Evolutionary conservation across 2,329 filamentous ascomycete species (phyloP), one percentile per base, ranked within the genome.

Genomic region (Thermomyces lanuginosus): DNA sequence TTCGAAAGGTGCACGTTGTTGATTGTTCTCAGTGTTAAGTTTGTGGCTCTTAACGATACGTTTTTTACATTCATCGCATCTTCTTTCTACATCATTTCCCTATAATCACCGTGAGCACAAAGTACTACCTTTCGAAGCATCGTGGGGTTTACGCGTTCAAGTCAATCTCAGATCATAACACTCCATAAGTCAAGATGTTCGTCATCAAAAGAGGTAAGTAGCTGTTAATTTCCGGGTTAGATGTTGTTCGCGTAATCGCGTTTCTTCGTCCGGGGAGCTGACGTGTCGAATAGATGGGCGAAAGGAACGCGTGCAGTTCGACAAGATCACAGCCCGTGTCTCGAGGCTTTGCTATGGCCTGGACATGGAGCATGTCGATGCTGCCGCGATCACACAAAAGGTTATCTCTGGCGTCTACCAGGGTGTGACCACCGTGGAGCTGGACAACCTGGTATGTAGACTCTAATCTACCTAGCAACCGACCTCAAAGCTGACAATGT

Each of bases 351-450:
- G 89, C 70, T 98, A 98, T 58, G 86, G 86, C 41, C 76, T 98
- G 32, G 89, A 98, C 52, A 72, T 79, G 26, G 86, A 80, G 43
- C 89, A 98, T 64, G 81, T 98, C 47, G 89, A 98, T 61, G 82
- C 89, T 30, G 89, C 91, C 40, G 83, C 86, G 48, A 98, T 98
- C 53, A 98, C 89, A 33, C 84, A 92, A 63, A 98, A 95, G 62
- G 89, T 98, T 57, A 98, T 98, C 55, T 92, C 86, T 48, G 89
- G 89, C 65, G 89, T 98, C 41, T 98, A 98, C 58, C 84, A 92
- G 48, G 89, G 89, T 55, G 89, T 98, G 28, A 95, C 82, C 24
- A 98, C 89, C 23, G 69, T 92, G 36, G 84, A 98, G 62, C 70
- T 98, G 31, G 89, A 98, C 48, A 91, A 98, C 62, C 63, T 98